Conservation (phyloP, 805 yeast genomes). For the Millerozyma miso region DNA sequence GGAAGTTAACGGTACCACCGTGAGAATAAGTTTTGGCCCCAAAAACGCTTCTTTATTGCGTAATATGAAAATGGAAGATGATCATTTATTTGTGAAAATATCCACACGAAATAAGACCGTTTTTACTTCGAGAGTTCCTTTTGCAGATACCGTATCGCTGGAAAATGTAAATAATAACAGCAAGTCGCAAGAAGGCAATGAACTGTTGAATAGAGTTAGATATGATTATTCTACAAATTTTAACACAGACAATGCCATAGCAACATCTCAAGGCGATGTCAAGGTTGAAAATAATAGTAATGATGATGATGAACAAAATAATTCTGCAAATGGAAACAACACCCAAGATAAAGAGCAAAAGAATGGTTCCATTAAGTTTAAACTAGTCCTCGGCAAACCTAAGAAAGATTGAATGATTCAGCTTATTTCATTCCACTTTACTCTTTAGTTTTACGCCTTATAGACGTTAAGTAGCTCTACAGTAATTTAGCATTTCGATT, state of each 20-base stretch:
- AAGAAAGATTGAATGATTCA: background rate
- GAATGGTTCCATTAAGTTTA: background rate
- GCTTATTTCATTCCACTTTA: too few species aligned
- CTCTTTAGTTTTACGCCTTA: too few species aligned
- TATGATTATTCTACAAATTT: too few species aligned
- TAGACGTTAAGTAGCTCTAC: too few species aligned
- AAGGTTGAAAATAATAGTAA: too few species aligned
- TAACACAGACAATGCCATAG: too few species aligned
- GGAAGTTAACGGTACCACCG: constrained; percentile 1
- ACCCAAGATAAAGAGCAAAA: background rate
- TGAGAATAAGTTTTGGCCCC: background rate
- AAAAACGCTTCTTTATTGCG: background rate
- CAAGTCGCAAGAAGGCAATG: too few species aligned
- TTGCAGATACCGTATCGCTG: constrained; percentile 8
- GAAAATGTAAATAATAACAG: too few species aligned
- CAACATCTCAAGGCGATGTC: too few species aligned
- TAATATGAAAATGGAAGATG: background rate
- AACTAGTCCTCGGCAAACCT: background rate
- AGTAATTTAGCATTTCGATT: background rate
- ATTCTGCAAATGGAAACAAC: background rate
- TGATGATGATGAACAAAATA: background rate
- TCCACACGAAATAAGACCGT: constrained; percentile 29
- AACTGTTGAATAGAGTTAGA: too few species aligned
- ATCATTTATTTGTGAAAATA: constrained; percentile 42
- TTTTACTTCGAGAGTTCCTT: constrained; percentile 41